These are phyloP conservation scores for Calonectria pseudoreteaudii DNA, from an alignment of 2,329 filamentous ascomycete species.

Conservation along the genomic window DNA sequence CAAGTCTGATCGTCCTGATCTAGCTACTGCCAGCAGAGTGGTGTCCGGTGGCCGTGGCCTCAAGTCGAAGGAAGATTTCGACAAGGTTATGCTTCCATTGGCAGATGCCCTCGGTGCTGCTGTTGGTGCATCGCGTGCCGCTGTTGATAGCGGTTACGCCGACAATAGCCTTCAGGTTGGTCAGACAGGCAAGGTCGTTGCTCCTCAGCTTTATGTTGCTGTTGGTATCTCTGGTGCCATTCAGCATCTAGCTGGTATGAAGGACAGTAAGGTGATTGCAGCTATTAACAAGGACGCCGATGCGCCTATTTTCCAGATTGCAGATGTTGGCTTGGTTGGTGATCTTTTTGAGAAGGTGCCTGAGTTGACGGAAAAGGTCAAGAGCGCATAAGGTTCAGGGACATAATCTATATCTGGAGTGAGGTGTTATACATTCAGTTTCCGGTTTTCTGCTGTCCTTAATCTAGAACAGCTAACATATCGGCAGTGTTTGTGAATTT, in stretches of 20 bases:
- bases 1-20: constrained; percentile 93
- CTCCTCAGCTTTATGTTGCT: constrained; percentile 93
- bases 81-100: constrained; percentile 89
- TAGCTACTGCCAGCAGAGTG: constrained; percentile 88
- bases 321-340: constrained; percentile 93
- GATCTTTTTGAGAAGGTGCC: constrained; percentile 97
- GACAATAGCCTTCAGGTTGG: constrained; percentile 99
- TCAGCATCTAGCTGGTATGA: constrained; percentile 98
- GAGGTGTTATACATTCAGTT: constrained; percentile 44
- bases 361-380: constrained; percentile 95
- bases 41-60: constrained; percentile 94
- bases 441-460: constrained; percentile 35
- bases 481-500: constrained; percentile 70
- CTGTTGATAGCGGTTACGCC: constrained; percentile 96
- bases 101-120: constrained; percentile 95
- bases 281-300: constrained; percentile 98
- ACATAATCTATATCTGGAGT: constrained; percentile 25
- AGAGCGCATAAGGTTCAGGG: constrained; percentile 58
- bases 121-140: constrained; percentile 92
- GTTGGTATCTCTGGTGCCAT: constrained; percentile 98
- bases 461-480: constrained; percentile 67
- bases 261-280: constrained; percentile 99
- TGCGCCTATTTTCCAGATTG: constrained; percentile 98
- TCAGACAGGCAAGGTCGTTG: constrained; percentile 98
- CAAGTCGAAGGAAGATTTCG: constrained; percentile 98